Evolutionary conservation across 257 asterid genomes (phyloP), one percentile per base, ranked within the genome.

Genomic region (Agastache rugosa): DNA sequence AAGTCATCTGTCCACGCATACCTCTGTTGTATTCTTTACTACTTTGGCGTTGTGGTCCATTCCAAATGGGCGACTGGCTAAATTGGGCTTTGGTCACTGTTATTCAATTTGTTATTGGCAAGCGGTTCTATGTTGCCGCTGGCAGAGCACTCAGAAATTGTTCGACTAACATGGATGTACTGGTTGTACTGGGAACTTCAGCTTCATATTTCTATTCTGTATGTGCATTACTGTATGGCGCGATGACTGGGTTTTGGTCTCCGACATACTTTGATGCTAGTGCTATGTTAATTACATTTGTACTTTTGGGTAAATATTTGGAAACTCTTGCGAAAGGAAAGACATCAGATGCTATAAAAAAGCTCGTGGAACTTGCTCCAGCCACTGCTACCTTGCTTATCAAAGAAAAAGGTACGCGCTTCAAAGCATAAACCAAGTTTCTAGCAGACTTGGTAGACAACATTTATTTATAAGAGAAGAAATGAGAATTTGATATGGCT

Each of bases 131-230:
- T 82, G 87, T 91, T 69, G 99, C 99, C 10, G 98, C 99, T 63
- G 83, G 96, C 59, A 91, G 99, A 85, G 99, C 99, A 54, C 96
- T 95, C 67, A 90, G 89, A 83, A 95, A 95, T 87, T 91, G 97
- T 75, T 92, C 99, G 1, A 90, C 98, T 44, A 95, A 95, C 84
- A 95, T 95, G 99, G 99, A 95, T 87, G 99, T 95, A 75, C 87
- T 95, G 81, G 96, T 95, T 75, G 99, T 84, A 31, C 80, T 95
- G 81, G 99, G 99, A 79, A 95, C 99, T 74, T 90, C 98, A 63
- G 98, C 98, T 59, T 93, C 98, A 12, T 95, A 95, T 73, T 88
- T 92, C 63, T 95, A 95, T 81, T 95, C 99, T 58, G 97, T 95
- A 31, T 86, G 87, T 74, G 98, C 92, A 67, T 82, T 95, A 68